A percentile compares a stretch with the other conserved stretches of the same genome.
These are phyloP conservation scores for Candida dendrica DNA, from an alignment of 805 yeast genomes.

Conservation along the genomic window DNA sequence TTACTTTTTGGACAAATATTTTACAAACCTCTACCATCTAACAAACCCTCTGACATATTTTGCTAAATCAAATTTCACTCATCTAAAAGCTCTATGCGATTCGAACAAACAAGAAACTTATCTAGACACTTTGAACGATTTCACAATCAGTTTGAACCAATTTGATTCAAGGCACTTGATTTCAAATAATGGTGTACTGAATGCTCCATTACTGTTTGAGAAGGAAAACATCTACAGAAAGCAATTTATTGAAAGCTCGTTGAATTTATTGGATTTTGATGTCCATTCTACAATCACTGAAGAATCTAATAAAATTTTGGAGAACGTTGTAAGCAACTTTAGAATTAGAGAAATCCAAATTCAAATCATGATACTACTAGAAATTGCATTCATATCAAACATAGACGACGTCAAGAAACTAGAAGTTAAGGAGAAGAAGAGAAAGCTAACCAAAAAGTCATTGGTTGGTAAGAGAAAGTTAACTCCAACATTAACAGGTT, in stretches of 20 bases:
- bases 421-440: constrained; percentile 14
- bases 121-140: constrained; percentile 20
- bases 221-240: constrained; percentile 22
- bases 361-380: constrained; percentile 42
- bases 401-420: constrained; percentile 31
- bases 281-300: constrained; percentile 15
- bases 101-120: constrained; percentile 15
- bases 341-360: constrained; percentile 52
- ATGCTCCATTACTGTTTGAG: constrained; percentile 14
- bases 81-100: constrained; percentile 40
- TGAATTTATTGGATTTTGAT: constrained; percentile 18
- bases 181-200: constrained; percentile 22
- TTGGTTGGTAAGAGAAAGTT: constrained; percentile 24
- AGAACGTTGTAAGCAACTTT: constrained; percentile 29
- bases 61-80: constrained; percentile 41
- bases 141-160: constrained; percentile 27
- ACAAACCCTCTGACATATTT: constrained; percentile 32
- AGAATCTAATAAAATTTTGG: constrained; percentile 21
- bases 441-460: constrained; percentile 18
- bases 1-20: constrained; percentile 25
- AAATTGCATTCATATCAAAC: constrained; percentile 29
- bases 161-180: constrained; percentile 36
- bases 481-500: constrained; percentile 33
- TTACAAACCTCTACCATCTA: constrained; percentile 26
- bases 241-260: constrained; percentile 19